Percentiles rank a stretch among this genome's conserved stretches.
These are phyloP conservation scores for Phaeomoniella chlamydospora DNA, from an alignment of 2,329 filamentous ascomycete species.

Conservation along the genomic window DNA sequence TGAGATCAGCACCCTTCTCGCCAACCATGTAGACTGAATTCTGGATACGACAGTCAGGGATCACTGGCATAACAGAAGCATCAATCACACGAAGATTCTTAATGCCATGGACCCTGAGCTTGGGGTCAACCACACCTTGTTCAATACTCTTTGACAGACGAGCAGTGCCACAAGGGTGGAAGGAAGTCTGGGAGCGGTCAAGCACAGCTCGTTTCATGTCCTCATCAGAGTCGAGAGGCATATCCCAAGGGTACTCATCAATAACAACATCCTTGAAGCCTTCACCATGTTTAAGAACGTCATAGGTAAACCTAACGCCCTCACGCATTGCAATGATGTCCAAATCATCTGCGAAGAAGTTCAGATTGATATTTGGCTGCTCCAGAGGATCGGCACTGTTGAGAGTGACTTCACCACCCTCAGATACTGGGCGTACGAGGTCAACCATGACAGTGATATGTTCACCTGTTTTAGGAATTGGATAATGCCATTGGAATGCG, in stretches of 20 bases:
- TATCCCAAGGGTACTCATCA: slow-evolving; percentile 42
- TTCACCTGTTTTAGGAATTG: slow-evolving; percentile 26
- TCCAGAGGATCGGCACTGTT: slow-evolving; percentile 21
- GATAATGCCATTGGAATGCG: slow-evolving; percentile 36
- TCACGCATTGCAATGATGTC: slow-evolving; percentile 45
- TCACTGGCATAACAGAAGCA: slow-evolving; percentile 39
- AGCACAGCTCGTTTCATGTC: slow-evolving; percentile 42
- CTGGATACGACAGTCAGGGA: slow-evolving; percentile 43
- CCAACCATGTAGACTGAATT: slow-evolving; percentile 47
- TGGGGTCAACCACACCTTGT: slow-evolving; percentile 37
- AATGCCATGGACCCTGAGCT: slow-evolving; percentile 38
- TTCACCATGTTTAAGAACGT: slow-evolving; percentile 42
- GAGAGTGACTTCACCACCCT: slow-evolving; percentile 24
- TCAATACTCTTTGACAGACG: slow-evolving; percentile 36
- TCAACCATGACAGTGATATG: slow-evolving; percentile 44
- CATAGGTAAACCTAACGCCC: slow-evolving; percentile 38
- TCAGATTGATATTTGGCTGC: slow-evolving; percentile 27
- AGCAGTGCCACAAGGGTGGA: slow-evolving; percentile 43
- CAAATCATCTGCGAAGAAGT: slow-evolving; percentile 31
- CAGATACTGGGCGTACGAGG: slow-evolving; percentile 33
- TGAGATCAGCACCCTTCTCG: slow-evolving; percentile 38
- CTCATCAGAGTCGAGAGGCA: slow-evolving; percentile 41
- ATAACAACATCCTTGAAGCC: slow-evolving; percentile 32
- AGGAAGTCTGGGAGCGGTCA: slow-evolving; percentile 45
- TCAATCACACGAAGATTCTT: slow-evolving; percentile 40